Evolutionary conservation across 179 eudicot species (phyloP), one percentile per base, ranked within the genome.

Genomic region (Carnegiea gigantea): DNA sequence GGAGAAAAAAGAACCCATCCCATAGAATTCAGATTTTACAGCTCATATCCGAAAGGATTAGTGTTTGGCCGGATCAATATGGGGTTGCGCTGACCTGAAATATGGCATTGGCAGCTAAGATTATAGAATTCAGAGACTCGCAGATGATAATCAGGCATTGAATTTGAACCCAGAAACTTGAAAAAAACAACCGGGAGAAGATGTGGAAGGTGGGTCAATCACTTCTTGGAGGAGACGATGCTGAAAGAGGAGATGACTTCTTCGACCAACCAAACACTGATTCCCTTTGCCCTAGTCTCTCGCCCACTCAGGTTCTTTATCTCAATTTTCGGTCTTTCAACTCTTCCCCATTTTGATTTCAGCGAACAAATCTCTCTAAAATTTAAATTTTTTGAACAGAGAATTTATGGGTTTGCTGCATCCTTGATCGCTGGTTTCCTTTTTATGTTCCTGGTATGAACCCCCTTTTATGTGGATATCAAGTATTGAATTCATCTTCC

Each of bases 401-500:
- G 92, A 84, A 15, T 92, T 17, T 92, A 92, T 82, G 95, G 78
- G 8, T 92, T 90, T 82, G 95, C 85, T 86, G 92, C 86, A 11
- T 88, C 90, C 87, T 76, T 86, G 73, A 51, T 90, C 20, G 88
- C 85, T 62, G 95, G 92, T 4, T 46, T 90, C 20, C 82, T 88
- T 68, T 87, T 87, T 46, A 82, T 89, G 79, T 75, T 92, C 67
- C 80, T 92, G 92, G 94, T 90, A 91, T 81, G 90, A 79, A 59
- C 36, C 59, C 68, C 24, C 18, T 78, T 14, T 28, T 30, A 0
- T 44, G 17, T 11, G 26, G 43, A 17, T 43, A 20, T 76, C 70
- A 51, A 68, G 24, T n/a, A 21, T 76, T 38, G 48, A 57, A 44
- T 49, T 43, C 5, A 40, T 14, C 20, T 60, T 71, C 43, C 17